phyloP scores from a whole-genome alignment of 176 grass and related monocot species.

The Secale cereale region DNA sequence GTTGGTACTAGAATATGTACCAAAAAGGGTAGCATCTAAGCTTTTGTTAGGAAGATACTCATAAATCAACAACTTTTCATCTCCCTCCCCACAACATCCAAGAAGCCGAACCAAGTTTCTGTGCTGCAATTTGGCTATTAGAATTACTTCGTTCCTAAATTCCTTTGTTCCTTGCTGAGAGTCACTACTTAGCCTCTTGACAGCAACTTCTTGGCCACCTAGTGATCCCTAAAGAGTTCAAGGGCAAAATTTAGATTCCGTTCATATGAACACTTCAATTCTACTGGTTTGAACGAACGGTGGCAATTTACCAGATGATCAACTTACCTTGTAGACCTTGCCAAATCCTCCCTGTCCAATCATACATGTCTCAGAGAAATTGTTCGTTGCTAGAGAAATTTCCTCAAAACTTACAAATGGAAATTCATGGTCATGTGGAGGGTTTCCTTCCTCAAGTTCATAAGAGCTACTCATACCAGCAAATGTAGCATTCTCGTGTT shows the following conservation, averaged over 20 bases:
- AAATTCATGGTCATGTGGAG: not conserved
- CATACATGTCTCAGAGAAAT: constrained; percentile 27
- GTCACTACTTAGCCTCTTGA: too few species aligned
- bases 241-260: not conserved
- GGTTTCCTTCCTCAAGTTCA: not conserved
- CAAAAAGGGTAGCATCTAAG: too few species aligned
- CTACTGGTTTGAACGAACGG: not conserved
- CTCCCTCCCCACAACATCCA: too few species aligned
- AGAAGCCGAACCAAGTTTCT: too few species aligned
- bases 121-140: too few species aligned
- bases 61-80: too few species aligned
- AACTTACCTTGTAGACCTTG: constrained; percentile 43
- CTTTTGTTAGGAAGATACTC: too few species aligned
- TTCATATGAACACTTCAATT: not conserved
- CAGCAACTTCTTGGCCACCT: too few species aligned
- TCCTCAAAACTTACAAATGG: constrained; percentile 25
- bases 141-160: too few species aligned
- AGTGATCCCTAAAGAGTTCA: not conserved
- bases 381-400: constrained; percentile 5
- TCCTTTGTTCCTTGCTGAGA: too few species aligned
- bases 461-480: not conserved
- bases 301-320: not conserved
- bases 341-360: constrained; percentile 45
- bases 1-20: too few species aligned
- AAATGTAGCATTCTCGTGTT: not conserved